These are phyloP conservation scores for Viridothelium virens DNA, from an alignment of 495 filamentous ascomycete species.

Conservation along the genomic window DNA sequence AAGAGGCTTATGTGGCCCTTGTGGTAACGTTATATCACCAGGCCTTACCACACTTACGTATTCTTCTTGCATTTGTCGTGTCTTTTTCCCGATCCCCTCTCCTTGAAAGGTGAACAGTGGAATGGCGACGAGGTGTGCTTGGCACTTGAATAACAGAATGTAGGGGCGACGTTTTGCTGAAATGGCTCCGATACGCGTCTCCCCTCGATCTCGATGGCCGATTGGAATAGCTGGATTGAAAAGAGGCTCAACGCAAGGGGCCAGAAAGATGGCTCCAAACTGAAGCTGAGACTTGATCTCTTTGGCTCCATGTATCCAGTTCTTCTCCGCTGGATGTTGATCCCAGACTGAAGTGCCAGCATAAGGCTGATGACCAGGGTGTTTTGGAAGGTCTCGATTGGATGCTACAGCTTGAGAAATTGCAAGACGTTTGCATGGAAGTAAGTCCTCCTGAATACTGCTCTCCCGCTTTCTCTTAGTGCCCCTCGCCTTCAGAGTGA, in stretches of 20 bases:
- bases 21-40: background rate
- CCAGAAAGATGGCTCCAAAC: background rate
- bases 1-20: background rate
- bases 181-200: background rate
- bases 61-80: background rate
- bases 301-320: background rate
- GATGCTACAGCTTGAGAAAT: background rate
- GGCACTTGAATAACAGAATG: background rate
- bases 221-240: background rate
- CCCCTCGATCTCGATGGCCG: background rate
- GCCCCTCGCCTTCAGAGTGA: background rate
- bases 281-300: background rate
- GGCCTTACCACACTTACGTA: background rate
- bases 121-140: background rate
- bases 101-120: background rate
- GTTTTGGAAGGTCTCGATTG: background rate
- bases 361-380: background rate
- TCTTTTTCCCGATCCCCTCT: background rate
- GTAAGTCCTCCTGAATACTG: background rate
- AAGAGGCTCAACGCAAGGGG: background rate
- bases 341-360: background rate
- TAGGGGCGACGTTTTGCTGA: background rate
- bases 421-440: background rate
- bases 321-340: background rate
- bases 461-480: background rate